Percentiles rank a stretch among this genome's conserved stretches.
Conservation (phyloP, 495 filamentous ascomycete genomes). For the Aspergillus conjunctus region DNA sequence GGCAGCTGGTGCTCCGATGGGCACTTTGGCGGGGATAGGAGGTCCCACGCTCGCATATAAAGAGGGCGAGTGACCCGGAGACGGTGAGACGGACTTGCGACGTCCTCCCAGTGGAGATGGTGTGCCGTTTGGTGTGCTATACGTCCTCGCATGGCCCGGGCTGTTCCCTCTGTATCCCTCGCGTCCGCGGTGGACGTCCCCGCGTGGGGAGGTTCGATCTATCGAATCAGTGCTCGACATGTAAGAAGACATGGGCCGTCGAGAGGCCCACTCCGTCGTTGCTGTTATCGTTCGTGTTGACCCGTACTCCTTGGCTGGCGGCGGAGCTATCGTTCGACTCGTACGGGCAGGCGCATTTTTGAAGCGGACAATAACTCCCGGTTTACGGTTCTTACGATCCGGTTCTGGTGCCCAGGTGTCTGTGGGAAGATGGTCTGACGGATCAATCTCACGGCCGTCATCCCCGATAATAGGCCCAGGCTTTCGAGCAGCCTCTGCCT, state of each 20-base stretch:
- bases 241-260: constrained; percentile 14
- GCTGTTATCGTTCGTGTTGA: neutral
- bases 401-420: constrained; percentile 94
- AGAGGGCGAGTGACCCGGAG: constrained; percentile 30
- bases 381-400: constrained; percentile 69
- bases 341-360: constrained; percentile 42
- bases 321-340: neutral
- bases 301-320: constrained; percentile 10
- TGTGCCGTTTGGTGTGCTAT: constrained; percentile 23
- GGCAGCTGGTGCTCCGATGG: constrained; percentile 48
- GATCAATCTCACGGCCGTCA: constrained; percentile 86
- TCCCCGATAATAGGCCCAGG: constrained; percentile 71
- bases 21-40: constrained; percentile 76
- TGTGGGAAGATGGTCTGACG: constrained; percentile 87
- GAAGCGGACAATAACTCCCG: constrained; percentile 57
- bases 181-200: constrained; percentile 25
- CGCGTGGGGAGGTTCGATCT: neutral
- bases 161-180: constrained; percentile 23
- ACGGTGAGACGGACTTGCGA: constrained; percentile 33
- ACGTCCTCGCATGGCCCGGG: constrained; percentile 29
- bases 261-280: neutral
- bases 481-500: constrained; percentile 39
- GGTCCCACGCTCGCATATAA: constrained; percentile 50
- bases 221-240: neutral
- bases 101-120: constrained; percentile 16